Percentiles rank a stretch among this genome's conserved stretches.
These are phyloP conservation scores for Platanus orientalis DNA, from an alignment of 164 flowering plant species.

Conservation along the genomic window DNA sequence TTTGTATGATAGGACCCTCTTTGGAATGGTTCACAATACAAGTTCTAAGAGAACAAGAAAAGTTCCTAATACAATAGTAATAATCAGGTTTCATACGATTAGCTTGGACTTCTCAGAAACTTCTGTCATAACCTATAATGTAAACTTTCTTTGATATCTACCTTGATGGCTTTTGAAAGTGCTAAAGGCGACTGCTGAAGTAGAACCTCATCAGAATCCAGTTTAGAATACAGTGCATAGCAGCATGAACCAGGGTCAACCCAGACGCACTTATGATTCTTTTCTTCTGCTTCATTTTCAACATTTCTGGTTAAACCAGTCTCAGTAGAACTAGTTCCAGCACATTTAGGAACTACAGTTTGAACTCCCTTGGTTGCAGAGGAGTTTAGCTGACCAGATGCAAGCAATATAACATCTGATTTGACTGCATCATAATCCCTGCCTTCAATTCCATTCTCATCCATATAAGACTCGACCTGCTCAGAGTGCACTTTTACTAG, in stretches of 20 bases:
- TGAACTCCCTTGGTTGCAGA: slow-evolving; percentile 17
- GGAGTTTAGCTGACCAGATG: slow-evolving; percentile 47
- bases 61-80: no score
- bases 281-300: slow-evolving; percentile 22
- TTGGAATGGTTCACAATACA: no score
- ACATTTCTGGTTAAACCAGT: slow-evolving; percentile 19
- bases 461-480: slow-evolving; percentile 58
- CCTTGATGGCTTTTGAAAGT: slow-evolving; percentile 94
- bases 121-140: no score
- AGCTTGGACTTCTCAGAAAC: no score
- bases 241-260: slow-evolving; percentile 81
- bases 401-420: slow-evolving; percentile 69
- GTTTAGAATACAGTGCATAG: slow-evolving; percentile 76
- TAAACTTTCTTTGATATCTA: slow-evolving; percentile 12
- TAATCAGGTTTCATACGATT: no score
- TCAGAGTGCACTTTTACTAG: no score
- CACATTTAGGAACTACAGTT: slow-evolving; percentile 7
- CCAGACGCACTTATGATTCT: slow-evolving; percentile 47
- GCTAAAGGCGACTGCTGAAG: slow-evolving; percentile 86
- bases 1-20: no score
- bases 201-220: slow-evolving; percentile 57
- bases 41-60: no score
- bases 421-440: slow-evolving; percentile 68
- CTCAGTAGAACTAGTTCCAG: slow-evolving; percentile 13
- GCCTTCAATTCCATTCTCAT: slow-evolving; percentile 64